These are phyloP conservation scores for Chamaenerion angustifolium DNA, from an alignment of 345 rosid species.

Conservation along the genomic window DNA sequence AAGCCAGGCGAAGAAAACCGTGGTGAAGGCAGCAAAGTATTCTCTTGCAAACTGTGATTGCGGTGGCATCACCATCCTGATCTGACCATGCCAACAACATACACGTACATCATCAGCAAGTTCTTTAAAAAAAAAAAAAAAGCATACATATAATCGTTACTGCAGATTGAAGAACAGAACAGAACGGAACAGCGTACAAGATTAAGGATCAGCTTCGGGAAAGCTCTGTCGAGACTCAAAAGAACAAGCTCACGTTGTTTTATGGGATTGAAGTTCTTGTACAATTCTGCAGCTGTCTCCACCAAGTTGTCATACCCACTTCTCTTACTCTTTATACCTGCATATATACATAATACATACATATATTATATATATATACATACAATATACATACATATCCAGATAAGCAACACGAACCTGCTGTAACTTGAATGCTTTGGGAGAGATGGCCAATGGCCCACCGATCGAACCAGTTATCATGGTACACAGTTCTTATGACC, in stretches of 20 bases:
- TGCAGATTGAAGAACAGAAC: too few species aligned
- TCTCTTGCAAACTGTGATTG: constrained; percentile 55
- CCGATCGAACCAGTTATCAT: constrained; percentile 40
- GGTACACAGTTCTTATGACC: constrained; percentile 10
- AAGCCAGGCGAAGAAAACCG: constrained; percentile 74
- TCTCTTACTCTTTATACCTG: constrained; percentile 31
- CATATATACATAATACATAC: not conserved
- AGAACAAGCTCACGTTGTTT: constrained; percentile 51
- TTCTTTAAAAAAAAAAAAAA: too few species aligned
- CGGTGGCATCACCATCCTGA: constrained; percentile 46
- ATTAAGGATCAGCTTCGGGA: constrained; percentile 36
- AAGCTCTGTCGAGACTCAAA: constrained; percentile 39
- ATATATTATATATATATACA: not conserved
- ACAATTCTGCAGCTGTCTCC: constrained; percentile 41
- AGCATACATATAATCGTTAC: not conserved
- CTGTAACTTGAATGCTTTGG: constrained; percentile 32
- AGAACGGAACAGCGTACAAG: constrained; percentile 27
- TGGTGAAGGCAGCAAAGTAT: constrained; percentile 67
- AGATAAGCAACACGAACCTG: constrained; percentile 25
- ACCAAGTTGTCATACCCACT: constrained; percentile 54
- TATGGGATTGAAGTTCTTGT: constrained; percentile 22
- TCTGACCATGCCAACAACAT: constrained; percentile 22
- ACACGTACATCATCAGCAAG: not conserved
- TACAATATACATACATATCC: not conserved
- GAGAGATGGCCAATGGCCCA: constrained; percentile 48